phyloP scores from a whole-genome alignment of 805 yeast genomes.

The Monosporozyma yasuniensis region DNA sequence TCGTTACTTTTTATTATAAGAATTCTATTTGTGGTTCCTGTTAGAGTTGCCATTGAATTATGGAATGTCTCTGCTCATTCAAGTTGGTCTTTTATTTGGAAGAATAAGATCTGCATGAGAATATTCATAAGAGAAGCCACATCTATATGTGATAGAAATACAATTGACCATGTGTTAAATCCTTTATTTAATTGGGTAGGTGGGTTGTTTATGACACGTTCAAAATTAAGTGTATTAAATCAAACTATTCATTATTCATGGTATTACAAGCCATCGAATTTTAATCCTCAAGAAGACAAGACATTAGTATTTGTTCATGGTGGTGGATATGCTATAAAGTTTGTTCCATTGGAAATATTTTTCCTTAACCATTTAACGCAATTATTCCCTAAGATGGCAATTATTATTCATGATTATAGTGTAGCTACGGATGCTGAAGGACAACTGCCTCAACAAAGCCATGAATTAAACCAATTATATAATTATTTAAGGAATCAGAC shows the following conservation, averaged over 20 bases:
- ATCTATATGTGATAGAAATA: slow-evolving; percentile 6
- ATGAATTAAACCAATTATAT: slow-evolving; percentile 11
- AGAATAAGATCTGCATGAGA: slow-evolving; percentile 2
- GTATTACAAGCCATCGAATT: slow-evolving; percentile 10
- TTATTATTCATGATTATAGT: slow-evolving; percentile 16
- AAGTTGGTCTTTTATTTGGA: not conserved
- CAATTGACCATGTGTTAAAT: slow-evolving; percentile 10
- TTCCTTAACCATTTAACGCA: slow-evolving; percentile 11
- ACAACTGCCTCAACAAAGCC: slow-evolving; percentile 5
- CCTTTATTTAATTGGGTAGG: slow-evolving; percentile 9
- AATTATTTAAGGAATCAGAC: slow-evolving; percentile 6
- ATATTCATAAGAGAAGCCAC: slow-evolving; percentile 13
- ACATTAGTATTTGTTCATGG: slow-evolving; percentile 20
- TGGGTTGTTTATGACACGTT: not conserved
- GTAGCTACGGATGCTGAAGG: slow-evolving; percentile 2
- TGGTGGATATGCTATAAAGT: slow-evolving; percentile 21
- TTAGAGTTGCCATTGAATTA: not conserved
- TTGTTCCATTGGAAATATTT: slow-evolving; percentile 10
- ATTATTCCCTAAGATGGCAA: slow-evolving; percentile 10
- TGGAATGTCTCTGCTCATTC: not conserved
- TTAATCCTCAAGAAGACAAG: slow-evolving; percentile 12
- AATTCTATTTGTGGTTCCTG: not conserved
- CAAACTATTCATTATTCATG: slow-evolving; percentile 2
- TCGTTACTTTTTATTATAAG: not conserved
- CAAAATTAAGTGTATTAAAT: not conserved